Conservation (phyloP, 2,329 filamentous ascomycete genomes). For the Aspergillus hiratsukae region DNA sequence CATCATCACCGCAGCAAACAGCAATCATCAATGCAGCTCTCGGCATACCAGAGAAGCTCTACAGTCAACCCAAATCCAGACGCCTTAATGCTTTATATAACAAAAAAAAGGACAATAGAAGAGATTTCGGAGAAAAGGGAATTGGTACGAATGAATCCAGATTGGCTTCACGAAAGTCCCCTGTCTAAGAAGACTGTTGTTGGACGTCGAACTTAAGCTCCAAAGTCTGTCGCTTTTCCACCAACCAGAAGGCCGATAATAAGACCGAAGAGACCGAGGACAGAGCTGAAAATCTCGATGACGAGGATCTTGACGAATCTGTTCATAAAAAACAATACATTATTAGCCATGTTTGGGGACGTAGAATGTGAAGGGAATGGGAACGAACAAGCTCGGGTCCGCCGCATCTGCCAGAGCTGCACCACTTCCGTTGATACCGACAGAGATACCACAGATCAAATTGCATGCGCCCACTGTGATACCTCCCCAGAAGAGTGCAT, state of each 20-base stretch:
- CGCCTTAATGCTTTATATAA: conserved; percentile 38
- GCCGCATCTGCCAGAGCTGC: conserved; percentile 94
- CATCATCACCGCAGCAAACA: conserved; percentile 17
- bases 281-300: conserved; percentile 98
- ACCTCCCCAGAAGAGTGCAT: conserved; percentile 92
- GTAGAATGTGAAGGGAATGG: background rate
- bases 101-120: conserved; percentile 18
- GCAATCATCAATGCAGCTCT: conserved; percentile 27
- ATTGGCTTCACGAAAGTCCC: conserved; percentile 10
- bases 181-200: conserved; percentile 10
- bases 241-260: conserved; percentile 90
- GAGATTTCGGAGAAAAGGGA: conserved; percentile 15
- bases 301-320: conserved; percentile 99
- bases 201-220: conserved; percentile 20
- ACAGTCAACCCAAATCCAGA: conserved; percentile 31
- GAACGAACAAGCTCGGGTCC: conserved; percentile 75
- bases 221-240: conserved; percentile 74
- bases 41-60: conserved; percentile 22
- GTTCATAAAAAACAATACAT: conserved; percentile 2
- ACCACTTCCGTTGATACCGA: conserved; percentile 96
- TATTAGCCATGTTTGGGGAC: conserved; percentile 1
- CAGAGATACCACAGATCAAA: conserved; percentile 88
- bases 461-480: conserved; percentile 95
- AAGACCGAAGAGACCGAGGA: conserved; percentile 90
- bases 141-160: conserved; percentile 17